Percentiles rank a stretch among this genome's conserved stretches.
These are phyloP conservation scores for Blumeria graminis DNA, from an alignment of 2,329 filamentous ascomycete species.

Conservation along the genomic window DNA sequence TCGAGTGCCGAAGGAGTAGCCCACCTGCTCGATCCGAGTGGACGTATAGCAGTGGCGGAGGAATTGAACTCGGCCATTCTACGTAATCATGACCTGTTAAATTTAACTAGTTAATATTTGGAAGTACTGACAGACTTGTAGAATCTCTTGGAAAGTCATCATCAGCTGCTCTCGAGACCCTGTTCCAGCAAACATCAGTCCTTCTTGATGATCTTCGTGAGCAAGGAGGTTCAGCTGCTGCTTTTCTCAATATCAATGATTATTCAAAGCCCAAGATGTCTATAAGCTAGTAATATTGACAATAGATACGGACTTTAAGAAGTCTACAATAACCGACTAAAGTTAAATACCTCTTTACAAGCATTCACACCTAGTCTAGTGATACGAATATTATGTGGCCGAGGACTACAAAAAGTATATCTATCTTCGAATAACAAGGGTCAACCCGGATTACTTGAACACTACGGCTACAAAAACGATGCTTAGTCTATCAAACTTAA, in stretches of 20 bases:
- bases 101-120: background rate
- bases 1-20: constrained; percentile 49
- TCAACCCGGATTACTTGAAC: no score
- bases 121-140: constrained; percentile 17
- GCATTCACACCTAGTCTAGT: no score
- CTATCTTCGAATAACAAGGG: no score
- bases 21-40: constrained; percentile 52
- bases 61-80: constrained; percentile 86
- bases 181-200: constrained; percentile 69
- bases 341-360: background rate
- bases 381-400: no score
- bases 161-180: constrained; percentile 57
- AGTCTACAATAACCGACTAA: background rate
- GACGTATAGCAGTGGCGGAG: constrained; percentile 61
- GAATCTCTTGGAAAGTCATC: constrained; percentile 80
- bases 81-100: constrained; percentile 17
- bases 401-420: no score
- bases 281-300: background rate
- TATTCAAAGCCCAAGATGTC: constrained; percentile 16
- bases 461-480: no score
- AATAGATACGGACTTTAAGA: background rate
- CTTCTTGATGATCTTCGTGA: constrained; percentile 62
- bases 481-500: no score
- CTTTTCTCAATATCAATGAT: constrained; percentile 50
- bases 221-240: constrained; percentile 57